Conservation (phyloP, 805 yeast genomes). For the Nakazawaea anatomiae region DNA sequence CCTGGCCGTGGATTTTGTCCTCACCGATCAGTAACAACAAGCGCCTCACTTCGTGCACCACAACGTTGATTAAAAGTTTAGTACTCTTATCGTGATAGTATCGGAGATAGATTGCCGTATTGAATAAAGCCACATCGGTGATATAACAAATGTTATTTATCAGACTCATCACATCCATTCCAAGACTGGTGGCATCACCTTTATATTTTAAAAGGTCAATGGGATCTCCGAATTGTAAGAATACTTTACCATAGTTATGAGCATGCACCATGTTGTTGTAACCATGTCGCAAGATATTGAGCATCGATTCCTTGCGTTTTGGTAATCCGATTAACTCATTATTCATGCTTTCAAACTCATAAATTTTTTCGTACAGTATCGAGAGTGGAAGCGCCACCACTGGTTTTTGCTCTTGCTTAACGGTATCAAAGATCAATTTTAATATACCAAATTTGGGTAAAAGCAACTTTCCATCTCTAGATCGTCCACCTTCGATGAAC, state of each 20-base stretch:
- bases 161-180: slow-evolving; percentile 3
- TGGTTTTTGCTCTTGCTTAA: slow-evolving; percentile 30
- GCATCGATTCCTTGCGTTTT: slow-evolving; percentile 7
- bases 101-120: slow-evolving; percentile 4
- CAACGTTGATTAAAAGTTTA: background rate
- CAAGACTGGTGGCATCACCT: background rate
- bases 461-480: slow-evolving; percentile 58
- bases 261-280: background rate
- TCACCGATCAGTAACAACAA: background rate
- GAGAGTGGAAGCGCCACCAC: slow-evolving; percentile 44
- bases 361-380: slow-evolving; percentile 54
- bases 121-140: slow-evolving; percentile 5
- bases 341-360: slow-evolving; percentile 28
- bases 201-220: slow-evolving; percentile 1
- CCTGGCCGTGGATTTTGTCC: background rate
- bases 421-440: slow-evolving; percentile 43
- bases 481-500: slow-evolving; percentile 62
- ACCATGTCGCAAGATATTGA: slow-evolving; percentile 7
- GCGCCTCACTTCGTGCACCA: background rate
- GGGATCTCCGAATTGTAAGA: background rate
- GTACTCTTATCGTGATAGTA: background rate
- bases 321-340: slow-evolving; percentile 6
- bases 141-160: background rate
- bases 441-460: slow-evolving; percentile 59
- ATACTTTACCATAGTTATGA: slow-evolving; percentile 4